These are phyloP conservation scores for Penicillium paradoxum DNA, from an alignment of 495 filamentous ascomycete genomes.

Conservation along the genomic window DNA sequence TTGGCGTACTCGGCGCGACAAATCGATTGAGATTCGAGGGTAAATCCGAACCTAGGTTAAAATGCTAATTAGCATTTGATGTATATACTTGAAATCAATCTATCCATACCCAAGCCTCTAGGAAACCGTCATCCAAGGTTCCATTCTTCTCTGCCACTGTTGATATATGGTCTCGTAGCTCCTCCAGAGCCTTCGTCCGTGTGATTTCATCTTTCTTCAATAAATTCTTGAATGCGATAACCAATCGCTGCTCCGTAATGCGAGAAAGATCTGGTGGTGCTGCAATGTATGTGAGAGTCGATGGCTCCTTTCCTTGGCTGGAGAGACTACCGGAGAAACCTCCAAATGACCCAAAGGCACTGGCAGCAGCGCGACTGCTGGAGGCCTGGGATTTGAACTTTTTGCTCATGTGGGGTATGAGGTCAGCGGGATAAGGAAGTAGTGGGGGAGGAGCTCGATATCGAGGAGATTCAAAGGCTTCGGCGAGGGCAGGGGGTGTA, in stretches of 20 bases:
- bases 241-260: constrained; percentile 72
- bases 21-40: constrained; percentile 82
- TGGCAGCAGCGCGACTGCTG: constrained; percentile 59
- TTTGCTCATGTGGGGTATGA: constrained; percentile 58
- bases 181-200: constrained; percentile 88
- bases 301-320: constrained; percentile 46
- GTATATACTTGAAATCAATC: constrained; percentile 7
- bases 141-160: constrained; percentile 40
- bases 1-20: constrained; percentile 79
- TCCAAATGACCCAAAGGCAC: constrained; percentile 45
- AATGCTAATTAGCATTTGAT: constrained; percentile 12
- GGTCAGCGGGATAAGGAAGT: constrained; percentile 27
- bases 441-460: constrained; percentile 15
- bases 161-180: constrained; percentile 62
- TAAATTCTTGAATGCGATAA: constrained; percentile 87
- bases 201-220: constrained; percentile 90
- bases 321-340: constrained; percentile 43
- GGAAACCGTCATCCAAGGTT: constrained; percentile 66
- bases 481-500: not conserved
- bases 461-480: constrained; percentile 1
- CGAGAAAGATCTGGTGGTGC: constrained; percentile 77
- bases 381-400: constrained; percentile 69
- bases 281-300: constrained; percentile 70
- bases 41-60: constrained; percentile 68
- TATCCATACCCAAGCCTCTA: constrained; percentile 80